Base-by-base conservation (phyloP, 176 grass and related monocot genomes). In the Rhynchospora tenuis region DNA sequence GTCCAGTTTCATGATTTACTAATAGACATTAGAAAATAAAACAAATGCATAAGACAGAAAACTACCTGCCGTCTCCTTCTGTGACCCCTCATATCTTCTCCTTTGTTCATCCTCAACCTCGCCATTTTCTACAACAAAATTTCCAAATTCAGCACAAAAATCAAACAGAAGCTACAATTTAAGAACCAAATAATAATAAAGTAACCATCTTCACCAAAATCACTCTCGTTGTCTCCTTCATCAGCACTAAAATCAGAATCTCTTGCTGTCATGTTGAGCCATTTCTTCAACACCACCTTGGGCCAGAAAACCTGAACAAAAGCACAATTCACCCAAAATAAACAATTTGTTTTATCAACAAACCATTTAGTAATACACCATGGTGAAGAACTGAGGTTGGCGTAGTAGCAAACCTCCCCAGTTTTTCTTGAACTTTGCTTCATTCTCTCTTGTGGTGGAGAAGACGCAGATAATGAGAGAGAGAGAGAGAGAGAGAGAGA, bases 221-320 rank as follows among this genome's bases (percentile, higher is more conserved):
- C 88, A 63, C 46, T 80, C 11, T 86, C 91, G 6, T 48, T 86
- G 31, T 91, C 84, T 13, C 91, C 86, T 45, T 93, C 90, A 73
- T 95, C 92, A 31, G 95, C 91, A 72, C 57, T 88, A 82, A 93
- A 98, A 24, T 89, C 91, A 1, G 78, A 69, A 62, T 92, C 87
- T 64, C 87, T 91, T 71, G 83, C 86, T 75, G 80, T 27, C 65
- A 93, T 84, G 87, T 98, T 93, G 42, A 98, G 93, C 95, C 89
- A 98, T 76, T 98, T 98, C 95, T 89, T 98, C 5, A 98, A 91
- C 70, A 98, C 91, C 0, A 89, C 28, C 86, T 91, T 91, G 0
- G 95, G 95, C 92, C 95, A 91, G 76, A 91, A 95, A 45, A 83
- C 85, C 92, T 98, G 26, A 76, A 50, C 24, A 0, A 22, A 73